phyloP scores from a whole-genome alignment of 768 basidiomycete genomes.

The Lactifluus subvellereus region DNA sequence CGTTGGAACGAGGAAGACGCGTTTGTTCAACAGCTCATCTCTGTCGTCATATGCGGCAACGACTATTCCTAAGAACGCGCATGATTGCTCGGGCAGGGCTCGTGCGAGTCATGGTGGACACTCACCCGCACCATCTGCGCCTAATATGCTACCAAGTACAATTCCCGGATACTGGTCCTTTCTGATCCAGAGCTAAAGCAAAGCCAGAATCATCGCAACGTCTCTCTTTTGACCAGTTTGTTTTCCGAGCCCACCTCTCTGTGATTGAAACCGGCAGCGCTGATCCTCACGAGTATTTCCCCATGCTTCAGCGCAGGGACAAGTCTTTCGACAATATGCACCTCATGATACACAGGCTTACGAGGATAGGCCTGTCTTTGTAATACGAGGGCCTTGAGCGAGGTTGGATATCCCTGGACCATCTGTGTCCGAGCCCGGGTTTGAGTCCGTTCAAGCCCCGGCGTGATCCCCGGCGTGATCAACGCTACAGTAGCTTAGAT shows the following conservation, averaged over 20 bases:
- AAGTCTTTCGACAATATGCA: conserved; percentile 43
- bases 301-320: conserved; percentile 48
- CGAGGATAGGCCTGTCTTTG: not conserved
- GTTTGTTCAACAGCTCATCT: conserved; percentile 54
- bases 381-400: conserved; percentile 1
- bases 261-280: conserved; percentile 72
- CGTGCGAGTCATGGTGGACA: not conserved
- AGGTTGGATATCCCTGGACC: not conserved
- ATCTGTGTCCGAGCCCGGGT: not conserved
- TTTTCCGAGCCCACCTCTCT: conserved; percentile 38
- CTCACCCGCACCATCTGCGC: conserved; percentile 69
- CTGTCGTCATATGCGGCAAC: conserved; percentile 47
- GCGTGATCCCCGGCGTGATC: too few species aligned
- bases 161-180: conserved; percentile 64
- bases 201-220: not conserved
- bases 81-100: too few species aligned
- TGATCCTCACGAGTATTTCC: conserved; percentile 61
- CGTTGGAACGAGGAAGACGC: conserved; percentile 71
- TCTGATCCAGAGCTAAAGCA: conserved; percentile 63
- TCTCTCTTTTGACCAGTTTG: too few species aligned
- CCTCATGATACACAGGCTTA: conserved; percentile 50
- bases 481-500: not conserved
- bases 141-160: conserved; percentile 51
- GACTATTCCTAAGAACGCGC: conserved; percentile 45
- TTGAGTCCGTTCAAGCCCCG: too few species aligned